Evolutionary conservation across 1,284 basidiomycete species (phyloP), one percentile per base, ranked within the genome.

Genomic region (Amylostereum areolatum): DNA sequence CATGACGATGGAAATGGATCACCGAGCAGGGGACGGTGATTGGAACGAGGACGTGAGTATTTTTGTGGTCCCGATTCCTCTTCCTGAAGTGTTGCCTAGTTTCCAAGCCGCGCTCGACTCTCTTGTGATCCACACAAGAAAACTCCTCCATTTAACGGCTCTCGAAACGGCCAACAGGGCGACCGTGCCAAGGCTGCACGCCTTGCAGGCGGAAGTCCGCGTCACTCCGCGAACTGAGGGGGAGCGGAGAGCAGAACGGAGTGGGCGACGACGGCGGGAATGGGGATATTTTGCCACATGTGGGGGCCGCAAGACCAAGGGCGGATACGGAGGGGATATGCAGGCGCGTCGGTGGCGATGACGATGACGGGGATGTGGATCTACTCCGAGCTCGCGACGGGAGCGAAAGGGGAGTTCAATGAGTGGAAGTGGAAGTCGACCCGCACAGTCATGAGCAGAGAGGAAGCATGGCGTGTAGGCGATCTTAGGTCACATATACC

Each of bases 101-200:
- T 81, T 88, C 66, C 72, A 81, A 52, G 61, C 64, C 7, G 77
- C 81, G 4, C 66, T 88, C 35, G 68, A 77, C 27, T 63, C 66
- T 37, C 69, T 89, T 43, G 69, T 78, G 65, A 67, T 8, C 66
- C 85, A 39, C 84, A 89, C 60, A 70, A 78, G 7, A 71, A 73
- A 46, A 83, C 83, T 57, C 73, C 87, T 24, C 72, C 80, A n/a
- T 78, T 83, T 52, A 84, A 86, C 65, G 87, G 83, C 89, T 1
- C 74, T 89, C 8, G 86, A 89, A 58, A 83, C 83, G 41, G 76
- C 85, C 1, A 88, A 90, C 57, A 80, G 83, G 1, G 80, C 81
- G 6, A 76, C 83, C 2, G 85, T 87, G 0, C 82, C 86, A 1
- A 88, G 90, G 58, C 70, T 89, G 2, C 87, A 89, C 57, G 87